Evolutionary conservation across 768 basidiomycete species (phyloP), one percentile per base, ranked within the genome.

Genomic region (Calocera cornea): DNA sequence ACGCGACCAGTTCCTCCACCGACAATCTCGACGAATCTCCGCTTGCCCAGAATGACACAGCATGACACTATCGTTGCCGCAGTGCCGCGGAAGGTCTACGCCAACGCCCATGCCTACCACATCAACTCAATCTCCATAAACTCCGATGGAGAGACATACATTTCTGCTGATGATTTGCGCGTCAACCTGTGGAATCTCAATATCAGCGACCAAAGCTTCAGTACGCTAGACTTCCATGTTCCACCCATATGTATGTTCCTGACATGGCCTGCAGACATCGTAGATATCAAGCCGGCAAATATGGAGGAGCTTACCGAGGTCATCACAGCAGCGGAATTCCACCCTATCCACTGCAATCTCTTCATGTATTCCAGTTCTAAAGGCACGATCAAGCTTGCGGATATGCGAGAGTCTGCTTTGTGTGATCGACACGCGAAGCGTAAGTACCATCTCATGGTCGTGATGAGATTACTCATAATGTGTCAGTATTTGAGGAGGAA

Each of bases 331-430:
- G 93, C 97, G 63, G 97, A 99, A 79, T 98, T 99, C 79, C 97
- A 98, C 76, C 97, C 97, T 34, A 84, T 86, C 65, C 91, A 95
- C 70, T 98, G 97, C 86, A 98, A 98, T 77, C 81, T 92, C 64
- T 98, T 99, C 82, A 97, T 97, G 94, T 99, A 98, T 77, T 98
- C 95, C 70, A 95, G 92, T 79, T 98, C 97, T 68, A 98, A 98
- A 79, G 95, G 94, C 73, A 98, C 97, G 77, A 97, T 99, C 83
- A 98, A 98, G 80, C 86, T 99, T 68, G 95, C 95, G 24, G 97
- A 99, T 80, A 99, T 99, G 97, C 87, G 97, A 64, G 95, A 97
- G 70, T 92, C 94, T 27, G 97, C 97, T 1, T 80, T 99, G 67
- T 99, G 97, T 78, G 97, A 99, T 77, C 83, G 85, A 71, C 90